Evolutionary conservation across 805 yeast species (phyloP), one percentile per base, ranked within the genome.

Genomic region (Ogataea ganodermae): DNA sequence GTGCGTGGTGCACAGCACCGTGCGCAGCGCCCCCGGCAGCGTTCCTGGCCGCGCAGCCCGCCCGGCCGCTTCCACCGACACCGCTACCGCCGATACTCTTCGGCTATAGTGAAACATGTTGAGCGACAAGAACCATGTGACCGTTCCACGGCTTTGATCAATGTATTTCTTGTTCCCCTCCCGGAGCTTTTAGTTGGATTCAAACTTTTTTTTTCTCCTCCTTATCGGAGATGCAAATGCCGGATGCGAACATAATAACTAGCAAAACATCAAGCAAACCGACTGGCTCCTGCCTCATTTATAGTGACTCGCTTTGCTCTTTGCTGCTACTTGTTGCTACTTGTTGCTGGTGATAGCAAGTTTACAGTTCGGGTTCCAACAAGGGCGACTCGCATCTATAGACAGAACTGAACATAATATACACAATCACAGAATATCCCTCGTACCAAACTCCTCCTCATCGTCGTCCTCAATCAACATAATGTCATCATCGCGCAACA

Each of bases 401-500:
- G 13, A 16, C 17, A 38, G 33, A 17, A 26, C 3, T 17, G 24
- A 26, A 38, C 32, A 26, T 20, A 21, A 18, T 17, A 16, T 38
- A 35, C 22, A 35, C 18, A 22, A 18, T 41, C 44, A 51, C 21
- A 51, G 14, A 20, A 47, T 22, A 26, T 43, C 41, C 27, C 53
- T 45, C 14, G 49, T 52, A 4, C 33, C 38, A 2, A 45, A 55
- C 22, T 44, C 42, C 14, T 37, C 50, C 9, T 56, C 62, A 8
- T 49, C 59, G 6, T 56, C 65, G 17, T 60, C 65, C 42, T 58
- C 63, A 6, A 53, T 55, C 30, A 52, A 45, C 57, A 60, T 53
- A 30, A 61, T 52, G 16, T 61, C 67, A 24, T 63, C 68, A 28
- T 65, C 69, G 12, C 61, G 50, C 3, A 65, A 44, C 7, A 65